These are phyloP conservation scores for Delonix regia DNA, from an alignment of 306 rosid genomes.

Conservation along the genomic window DNA sequence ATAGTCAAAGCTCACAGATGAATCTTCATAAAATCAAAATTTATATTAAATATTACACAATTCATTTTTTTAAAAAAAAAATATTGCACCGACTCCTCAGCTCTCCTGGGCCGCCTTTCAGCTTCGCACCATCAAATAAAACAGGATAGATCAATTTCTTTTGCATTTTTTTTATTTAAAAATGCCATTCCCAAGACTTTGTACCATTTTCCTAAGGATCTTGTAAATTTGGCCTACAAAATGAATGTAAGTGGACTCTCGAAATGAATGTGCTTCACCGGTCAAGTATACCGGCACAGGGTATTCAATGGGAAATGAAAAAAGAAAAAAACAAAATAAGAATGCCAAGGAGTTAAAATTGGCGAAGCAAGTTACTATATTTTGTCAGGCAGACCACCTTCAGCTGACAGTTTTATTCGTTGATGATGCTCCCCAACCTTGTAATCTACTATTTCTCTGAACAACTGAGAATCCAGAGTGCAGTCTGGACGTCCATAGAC, in stretches of 20 bases:
- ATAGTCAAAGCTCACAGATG: too few species aligned
- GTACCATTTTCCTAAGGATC: constrained; percentile 1
- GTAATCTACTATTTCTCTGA: constrained; percentile 84
- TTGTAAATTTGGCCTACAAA: constrained; percentile 14
- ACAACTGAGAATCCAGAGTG: constrained; percentile 73
- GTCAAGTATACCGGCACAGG: constrained; percentile 11
- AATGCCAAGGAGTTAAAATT: neutral
- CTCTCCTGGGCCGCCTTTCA: too few species aligned
- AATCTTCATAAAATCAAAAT: too few species aligned
- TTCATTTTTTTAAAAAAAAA: too few species aligned
- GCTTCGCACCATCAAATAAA: neutral
- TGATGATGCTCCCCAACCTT: constrained; percentile 92
- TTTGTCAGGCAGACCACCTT: constrained; percentile 60
- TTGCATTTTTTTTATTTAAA: neutral
- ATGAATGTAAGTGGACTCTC: neutral
- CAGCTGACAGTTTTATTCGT: constrained; percentile 81
- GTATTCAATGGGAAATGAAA: neutral
- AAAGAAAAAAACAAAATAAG: neutral
- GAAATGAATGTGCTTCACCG: constrained; percentile 18
- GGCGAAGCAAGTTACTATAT: constrained; percentile 21
- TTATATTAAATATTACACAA: too few species aligned
- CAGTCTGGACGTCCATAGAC: constrained; percentile 92
- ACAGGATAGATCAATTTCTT: neutral
- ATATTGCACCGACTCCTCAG: too few species aligned
- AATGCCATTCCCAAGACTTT: neutral